These are phyloP conservation scores for Fusarium sp. DNA, from an alignment of 2,329 filamentous ascomycete species.

Conservation along the genomic window DNA sequence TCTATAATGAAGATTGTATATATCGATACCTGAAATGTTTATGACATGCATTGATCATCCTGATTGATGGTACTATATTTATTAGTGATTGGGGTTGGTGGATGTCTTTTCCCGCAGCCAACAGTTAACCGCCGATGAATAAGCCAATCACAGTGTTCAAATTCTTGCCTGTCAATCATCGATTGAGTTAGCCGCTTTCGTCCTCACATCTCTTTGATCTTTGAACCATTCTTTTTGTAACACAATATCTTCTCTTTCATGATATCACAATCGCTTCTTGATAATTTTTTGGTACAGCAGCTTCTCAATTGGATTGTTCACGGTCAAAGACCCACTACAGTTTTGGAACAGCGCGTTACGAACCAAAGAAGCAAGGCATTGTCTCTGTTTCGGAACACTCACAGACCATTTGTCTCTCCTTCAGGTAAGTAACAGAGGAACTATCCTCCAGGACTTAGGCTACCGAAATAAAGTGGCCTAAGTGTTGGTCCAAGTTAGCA, in stretches of 20 bases:
- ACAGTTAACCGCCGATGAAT: constrained; percentile 8
- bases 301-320: not conserved
- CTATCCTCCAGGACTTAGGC: not conserved
- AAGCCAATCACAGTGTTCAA: constrained; percentile 13
- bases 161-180: not conserved
- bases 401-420: not conserved
- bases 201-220: not conserved
- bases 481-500: not conserved
- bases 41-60: constrained; percentile 15
- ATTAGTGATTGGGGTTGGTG: not conserved
- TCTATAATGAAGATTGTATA: constrained; percentile 37
- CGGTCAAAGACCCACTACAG: not conserved
- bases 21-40: constrained; percentile 40
- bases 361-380: not conserved
- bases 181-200: not conserved
- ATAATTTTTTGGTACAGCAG: not conserved
- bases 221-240: constrained; percentile 1
- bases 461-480: not conserved
- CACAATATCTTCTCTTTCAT: not conserved
- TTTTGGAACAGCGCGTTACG: not conserved
- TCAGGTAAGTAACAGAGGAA: not conserved
- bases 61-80: not conserved
- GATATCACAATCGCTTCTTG: not conserved
- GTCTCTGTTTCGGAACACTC: not conserved
- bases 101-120: not conserved